These are phyloP conservation scores for Tulasnella sp. DNA, from an alignment of 768 basidiomycete genomes.

Conservation along the genomic window DNA sequence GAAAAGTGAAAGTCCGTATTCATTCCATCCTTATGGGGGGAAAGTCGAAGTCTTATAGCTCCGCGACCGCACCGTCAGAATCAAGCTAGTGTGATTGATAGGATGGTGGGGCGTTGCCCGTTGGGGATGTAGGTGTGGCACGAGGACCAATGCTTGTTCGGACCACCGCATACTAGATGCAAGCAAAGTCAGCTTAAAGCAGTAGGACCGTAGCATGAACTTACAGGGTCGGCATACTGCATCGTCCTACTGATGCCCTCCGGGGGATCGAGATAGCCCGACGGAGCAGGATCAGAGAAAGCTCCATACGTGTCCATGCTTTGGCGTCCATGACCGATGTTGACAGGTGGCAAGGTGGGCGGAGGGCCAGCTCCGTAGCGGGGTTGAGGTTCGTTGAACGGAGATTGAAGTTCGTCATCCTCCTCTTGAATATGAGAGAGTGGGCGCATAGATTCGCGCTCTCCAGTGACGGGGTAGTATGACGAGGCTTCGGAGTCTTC, in stretches of 20 bases:
- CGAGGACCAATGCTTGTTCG: constrained; percentile 39
- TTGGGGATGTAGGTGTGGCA: background rate
- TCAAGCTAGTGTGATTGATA: background rate
- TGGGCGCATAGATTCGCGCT: background rate
- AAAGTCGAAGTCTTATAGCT: background rate
- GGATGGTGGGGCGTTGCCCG: background rate
- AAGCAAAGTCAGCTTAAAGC: background rate
- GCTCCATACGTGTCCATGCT: constrained; percentile 86
- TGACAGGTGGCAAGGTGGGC: constrained; percentile 6
- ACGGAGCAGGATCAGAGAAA: constrained; percentile 78
- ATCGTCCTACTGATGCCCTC: constrained; percentile 74
- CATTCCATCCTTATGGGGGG: background rate
- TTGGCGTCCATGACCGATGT: constrained; percentile 29
- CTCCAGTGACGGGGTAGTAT: constrained; percentile 1
- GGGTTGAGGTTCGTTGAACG: constrained; percentile 28
- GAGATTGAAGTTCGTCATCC: constrained; percentile 34
- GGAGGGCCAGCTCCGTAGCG: constrained; percentile 23
- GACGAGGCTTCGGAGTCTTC: constrained; percentile 20
- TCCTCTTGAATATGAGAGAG: constrained; percentile 26
- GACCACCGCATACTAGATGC: constrained; percentile 54
- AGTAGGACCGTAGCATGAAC: background rate
- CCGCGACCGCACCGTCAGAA: background rate
- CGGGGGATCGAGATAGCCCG: constrained; percentile 41
- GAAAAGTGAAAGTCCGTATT: background rate
- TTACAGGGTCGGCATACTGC: constrained; percentile 74